phyloP scores from a whole-genome alignment of 345 rosid genomes.

The Mallotus nudiflorus region DNA sequence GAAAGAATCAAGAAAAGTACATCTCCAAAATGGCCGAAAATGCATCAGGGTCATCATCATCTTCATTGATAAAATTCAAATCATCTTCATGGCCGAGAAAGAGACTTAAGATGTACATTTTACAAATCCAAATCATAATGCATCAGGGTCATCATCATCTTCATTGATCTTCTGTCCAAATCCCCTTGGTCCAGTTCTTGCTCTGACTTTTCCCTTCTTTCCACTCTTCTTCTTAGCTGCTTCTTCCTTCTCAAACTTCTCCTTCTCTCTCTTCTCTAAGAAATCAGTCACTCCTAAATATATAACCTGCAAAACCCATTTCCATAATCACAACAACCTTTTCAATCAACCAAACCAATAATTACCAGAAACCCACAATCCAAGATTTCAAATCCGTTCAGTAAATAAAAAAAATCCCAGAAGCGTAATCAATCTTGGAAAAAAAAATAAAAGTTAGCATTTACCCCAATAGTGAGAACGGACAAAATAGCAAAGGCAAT shows the following conservation, averaged over 20 bases:
- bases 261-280: constrained; percentile 68
- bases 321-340: background rate
- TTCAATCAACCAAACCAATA: too few relatives aligned
- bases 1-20: too few relatives aligned
- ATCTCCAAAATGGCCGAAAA: background rate
- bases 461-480: constrained; percentile 82
- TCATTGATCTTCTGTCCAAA: constrained; percentile 63
- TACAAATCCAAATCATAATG: background rate
- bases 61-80: too few relatives aligned
- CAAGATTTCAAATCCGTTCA: constrained; percentile 2
- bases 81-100: too few relatives aligned
- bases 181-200: constrained; percentile 64
- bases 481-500: constrained; percentile 61
- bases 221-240: constrained; percentile 48
- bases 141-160: constrained; percentile 10
- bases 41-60: too few relatives aligned
- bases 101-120: background rate
- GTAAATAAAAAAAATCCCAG: background rate
- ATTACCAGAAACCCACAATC: constrained; percentile 17
- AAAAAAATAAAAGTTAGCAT: background rate
- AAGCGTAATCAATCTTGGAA: constrained; percentile 7
- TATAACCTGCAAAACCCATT: constrained; percentile 49
- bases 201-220: constrained; percentile 46
- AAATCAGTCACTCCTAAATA: constrained; percentile 74
- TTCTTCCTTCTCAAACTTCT: constrained; percentile 71